A percentile compares a stretch with the other conserved stretches of the same genome.
These are phyloP conservation scores for Ambrosia trifida DNA, from an alignment of 129 eudicot species.

Conservation along the genomic window DNA sequence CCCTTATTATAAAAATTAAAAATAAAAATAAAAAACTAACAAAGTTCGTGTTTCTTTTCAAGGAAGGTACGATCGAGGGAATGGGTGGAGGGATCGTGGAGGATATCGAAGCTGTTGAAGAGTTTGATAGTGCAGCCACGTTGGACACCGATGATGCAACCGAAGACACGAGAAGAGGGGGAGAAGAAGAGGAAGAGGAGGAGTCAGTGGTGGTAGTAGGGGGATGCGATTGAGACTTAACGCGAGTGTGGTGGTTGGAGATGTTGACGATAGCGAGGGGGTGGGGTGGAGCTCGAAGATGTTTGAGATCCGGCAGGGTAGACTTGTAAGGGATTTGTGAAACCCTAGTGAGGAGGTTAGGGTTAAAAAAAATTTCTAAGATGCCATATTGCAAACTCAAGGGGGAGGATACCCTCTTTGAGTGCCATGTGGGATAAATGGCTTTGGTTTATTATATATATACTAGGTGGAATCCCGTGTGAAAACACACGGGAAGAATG, in stretches of 20 bases:
- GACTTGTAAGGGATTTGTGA: too few species aligned
- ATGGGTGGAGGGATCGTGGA: conserved; percentile 54
- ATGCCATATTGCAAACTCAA: too few species aligned
- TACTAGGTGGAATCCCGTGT: too few species aligned
- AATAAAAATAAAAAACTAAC: conserved; percentile 47
- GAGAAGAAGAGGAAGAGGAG: conserved; percentile 26
- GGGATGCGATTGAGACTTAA: conserved; percentile 65
- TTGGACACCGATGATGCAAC: conserved; percentile 91
- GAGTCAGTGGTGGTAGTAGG: conserved; percentile 37
- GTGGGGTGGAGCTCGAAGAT: conserved; percentile 97
- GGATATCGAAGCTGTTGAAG: conserved; percentile 92
- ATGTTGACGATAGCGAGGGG: conserved; percentile 92
- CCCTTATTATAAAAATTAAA: conserved; percentile 24
- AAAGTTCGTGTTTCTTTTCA: conserved; percentile 91
- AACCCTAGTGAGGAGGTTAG: too few species aligned
- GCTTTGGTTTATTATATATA: too few species aligned
- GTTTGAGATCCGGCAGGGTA: too few species aligned
- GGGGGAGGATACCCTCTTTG: too few species aligned
- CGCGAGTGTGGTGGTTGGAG: conserved; percentile 90
- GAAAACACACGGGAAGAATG: too few species aligned
- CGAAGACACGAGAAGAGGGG: conserved; percentile 59
- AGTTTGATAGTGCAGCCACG: conserved; percentile 92
- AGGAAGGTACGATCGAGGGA: conserved; percentile 88
- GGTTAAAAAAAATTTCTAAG: too few species aligned
- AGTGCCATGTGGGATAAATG: too few species aligned